Percentiles rank a stretch among this genome's conserved stretches.
These are phyloP conservation scores for Sugiyamaella valdiviana DNA, from an alignment of 805 yeast species.

Conservation along the genomic window DNA sequence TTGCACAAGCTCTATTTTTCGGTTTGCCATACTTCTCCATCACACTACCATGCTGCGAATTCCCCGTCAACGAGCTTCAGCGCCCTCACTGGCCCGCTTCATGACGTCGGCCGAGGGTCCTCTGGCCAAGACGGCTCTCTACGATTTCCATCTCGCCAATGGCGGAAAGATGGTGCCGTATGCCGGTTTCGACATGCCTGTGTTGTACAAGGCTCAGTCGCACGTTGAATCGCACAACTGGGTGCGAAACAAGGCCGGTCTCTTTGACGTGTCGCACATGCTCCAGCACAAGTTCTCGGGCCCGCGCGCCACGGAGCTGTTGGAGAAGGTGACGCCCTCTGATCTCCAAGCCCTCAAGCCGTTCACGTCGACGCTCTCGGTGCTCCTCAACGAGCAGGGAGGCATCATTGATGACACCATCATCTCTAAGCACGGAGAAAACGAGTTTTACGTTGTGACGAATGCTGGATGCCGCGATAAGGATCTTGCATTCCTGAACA, in stretches of 20 bases:
- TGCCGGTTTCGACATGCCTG: slow-evolving; percentile 97
- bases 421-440: slow-evolving; percentile 71
- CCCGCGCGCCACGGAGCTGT: slow-evolving; percentile 53
- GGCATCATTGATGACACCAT: slow-evolving; percentile 91
- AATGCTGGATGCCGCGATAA: slow-evolving; percentile 92
- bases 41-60: not conserved
- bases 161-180: slow-evolving; percentile 93
- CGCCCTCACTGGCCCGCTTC: not conserved
- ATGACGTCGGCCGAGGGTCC: slow-evolving; percentile 13
- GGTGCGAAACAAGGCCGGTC: slow-evolving; percentile 83
- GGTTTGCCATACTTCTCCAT: not conserved
- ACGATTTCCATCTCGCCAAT: slow-evolving; percentile 66
- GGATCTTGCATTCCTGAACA: slow-evolving; percentile 59
- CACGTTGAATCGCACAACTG: slow-evolving; percentile 93
- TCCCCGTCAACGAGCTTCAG: not conserved
- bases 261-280: slow-evolving; percentile 97
- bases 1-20: not conserved
- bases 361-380: slow-evolving; percentile 67
- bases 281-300: slow-evolving; percentile 81
- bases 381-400: slow-evolving; percentile 65
- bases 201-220: slow-evolving; percentile 72
- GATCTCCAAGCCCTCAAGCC: slow-evolving; percentile 56
- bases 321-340: slow-evolving; percentile 83
- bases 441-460: slow-evolving; percentile 78
- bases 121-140: slow-evolving; percentile 61